phyloP scores from a whole-genome alignment of 2,329 filamentous ascomycete species.

The Colletotrichum sojae region DNA sequence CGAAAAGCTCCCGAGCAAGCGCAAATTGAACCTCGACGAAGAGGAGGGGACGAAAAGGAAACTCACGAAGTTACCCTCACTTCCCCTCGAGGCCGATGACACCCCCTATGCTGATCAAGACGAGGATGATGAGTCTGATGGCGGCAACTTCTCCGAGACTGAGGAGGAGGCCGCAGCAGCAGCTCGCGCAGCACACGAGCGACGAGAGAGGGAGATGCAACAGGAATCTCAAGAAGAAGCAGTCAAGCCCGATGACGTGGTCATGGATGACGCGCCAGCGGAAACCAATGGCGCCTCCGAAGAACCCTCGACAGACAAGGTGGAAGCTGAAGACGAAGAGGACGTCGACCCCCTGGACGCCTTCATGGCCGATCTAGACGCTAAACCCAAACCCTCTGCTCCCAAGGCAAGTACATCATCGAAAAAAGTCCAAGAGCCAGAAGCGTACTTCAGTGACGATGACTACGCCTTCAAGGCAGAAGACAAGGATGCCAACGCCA shows the following conservation, averaged over 20 bases:
- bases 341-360: conserved; percentile 93
- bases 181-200: conserved; percentile 86
- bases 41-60: conserved; percentile 90
- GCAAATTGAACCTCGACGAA: conserved; percentile 87
- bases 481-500: conserved; percentile 62
- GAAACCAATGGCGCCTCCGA: conserved; percentile 46
- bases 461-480: conserved; percentile 73
- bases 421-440: conserved; percentile 76
- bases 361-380: conserved; percentile 85
- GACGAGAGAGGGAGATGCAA: conserved; percentile 78
- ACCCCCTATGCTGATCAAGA: conserved; percentile 74
- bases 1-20: conserved; percentile 78
- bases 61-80: conserved; percentile 88
- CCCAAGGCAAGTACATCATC: conserved; percentile 50
- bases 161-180: conserved; percentile 92
- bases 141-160: conserved; percentile 82
- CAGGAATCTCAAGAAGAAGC: conserved; percentile 66
- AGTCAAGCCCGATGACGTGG: conserved; percentile 49
- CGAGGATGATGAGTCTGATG: conserved; percentile 80
- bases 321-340: conserved; percentile 69
- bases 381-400: conserved; percentile 47
- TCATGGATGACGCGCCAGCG: conserved; percentile 33
- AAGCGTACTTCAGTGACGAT: conserved; percentile 91
- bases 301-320: conserved; percentile 55
- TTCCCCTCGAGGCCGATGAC: conserved; percentile 76